Evolutionary conservation across 768 basidiomycete species (phyloP).

Genomic region (Phaeotremella skinneri): DNA sequence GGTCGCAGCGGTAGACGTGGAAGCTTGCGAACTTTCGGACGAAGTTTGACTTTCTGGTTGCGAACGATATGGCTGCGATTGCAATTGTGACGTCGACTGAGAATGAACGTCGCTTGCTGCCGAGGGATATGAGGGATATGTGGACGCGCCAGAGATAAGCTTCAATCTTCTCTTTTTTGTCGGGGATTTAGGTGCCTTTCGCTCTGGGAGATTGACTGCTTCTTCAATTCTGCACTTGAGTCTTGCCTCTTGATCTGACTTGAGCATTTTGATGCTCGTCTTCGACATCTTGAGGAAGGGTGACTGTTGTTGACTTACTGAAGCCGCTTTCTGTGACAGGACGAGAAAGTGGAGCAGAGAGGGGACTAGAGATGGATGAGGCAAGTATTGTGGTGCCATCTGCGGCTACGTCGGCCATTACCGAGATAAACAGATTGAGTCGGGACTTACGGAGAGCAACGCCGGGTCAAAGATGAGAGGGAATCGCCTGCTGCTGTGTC

Average conservation of each 20-base stretch:
- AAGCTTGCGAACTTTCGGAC: not conserved
- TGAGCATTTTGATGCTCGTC: conserved; percentile 4
- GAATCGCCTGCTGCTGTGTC: not conserved
- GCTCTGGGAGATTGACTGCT: not conserved
- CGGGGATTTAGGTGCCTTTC: not conserved
- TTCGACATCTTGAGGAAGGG: conserved; percentile 6
- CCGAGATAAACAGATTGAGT: not conserved
- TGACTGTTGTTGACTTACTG: conserved; percentile 6
- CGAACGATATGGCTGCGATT: not conserved
- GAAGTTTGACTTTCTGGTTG: not conserved
- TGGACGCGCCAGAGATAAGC: not conserved
- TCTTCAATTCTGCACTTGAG: conserved; percentile 5
- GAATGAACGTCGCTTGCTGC: too few relatives aligned
- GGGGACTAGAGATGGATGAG: conserved; percentile 10
- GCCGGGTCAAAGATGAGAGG: not conserved
- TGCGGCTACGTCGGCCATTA: not conserved
- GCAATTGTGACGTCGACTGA: not conserved
- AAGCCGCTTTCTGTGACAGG: not conserved
- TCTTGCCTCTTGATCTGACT: conserved; percentile 2
- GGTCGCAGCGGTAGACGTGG: not conserved
- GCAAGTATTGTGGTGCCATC: not conserved
- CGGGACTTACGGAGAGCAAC: not conserved
- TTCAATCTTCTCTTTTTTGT: conserved; percentile 7
- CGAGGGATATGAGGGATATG: too few relatives aligned
- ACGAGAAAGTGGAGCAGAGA: conserved; percentile 21